Base-by-base conservation (phyloP, 2,329 filamentous ascomycete species). In the Beauveria medogensis region DNA sequence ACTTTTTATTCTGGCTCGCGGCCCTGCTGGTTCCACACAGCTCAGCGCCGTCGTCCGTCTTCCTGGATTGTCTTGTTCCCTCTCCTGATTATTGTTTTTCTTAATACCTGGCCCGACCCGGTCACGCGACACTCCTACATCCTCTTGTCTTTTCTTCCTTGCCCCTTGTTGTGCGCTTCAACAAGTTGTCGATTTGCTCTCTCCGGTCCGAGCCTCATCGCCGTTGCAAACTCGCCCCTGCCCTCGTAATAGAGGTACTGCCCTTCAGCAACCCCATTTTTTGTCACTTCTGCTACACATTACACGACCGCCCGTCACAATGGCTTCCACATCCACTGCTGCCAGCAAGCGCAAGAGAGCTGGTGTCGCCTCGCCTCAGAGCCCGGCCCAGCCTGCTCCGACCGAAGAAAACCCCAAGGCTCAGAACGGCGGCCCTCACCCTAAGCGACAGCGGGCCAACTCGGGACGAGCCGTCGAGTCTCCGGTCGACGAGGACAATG, bases 261-360 rank as follows among this genome's bases (percentile, higher is more conserved):
- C n/a, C 30, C 50, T 43, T 61, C 59, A 46, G 59, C 59, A 55
- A 52, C 12, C 24, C 7, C 16, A 1, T 46, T 28, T 47, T 20
- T 37, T 26, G 41, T 47, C 24, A 28, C 30, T 28, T 43, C 40
- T 24, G 57, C 40, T 20, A 58, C 56, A 37, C 48, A 59, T 37
- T 48, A 53, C 56, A 44, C 48, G 37, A 58, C 46, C n/a, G 26
- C 37, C 40, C 26, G 3, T 50, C 68, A 74, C 63, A 64, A 88
- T 89, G 86, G 82, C 86, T 30, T 86, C 85, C 41, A 77, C 77
- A 57, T 79, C 80, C 24, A 76, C 79, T 62, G 76, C 79, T 64
- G 77, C 77, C 65, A 82, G 81, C 68, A 96, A 96, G 81, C 88
- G 92, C 75, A 96, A 96, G 83, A 87, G 92, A 73, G 83, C 82